Evolutionary conservation across 1,139 yeast species (phyloP), one percentile per base, ranked within the genome.

Genomic region (Geotrichum fermentans): DNA sequence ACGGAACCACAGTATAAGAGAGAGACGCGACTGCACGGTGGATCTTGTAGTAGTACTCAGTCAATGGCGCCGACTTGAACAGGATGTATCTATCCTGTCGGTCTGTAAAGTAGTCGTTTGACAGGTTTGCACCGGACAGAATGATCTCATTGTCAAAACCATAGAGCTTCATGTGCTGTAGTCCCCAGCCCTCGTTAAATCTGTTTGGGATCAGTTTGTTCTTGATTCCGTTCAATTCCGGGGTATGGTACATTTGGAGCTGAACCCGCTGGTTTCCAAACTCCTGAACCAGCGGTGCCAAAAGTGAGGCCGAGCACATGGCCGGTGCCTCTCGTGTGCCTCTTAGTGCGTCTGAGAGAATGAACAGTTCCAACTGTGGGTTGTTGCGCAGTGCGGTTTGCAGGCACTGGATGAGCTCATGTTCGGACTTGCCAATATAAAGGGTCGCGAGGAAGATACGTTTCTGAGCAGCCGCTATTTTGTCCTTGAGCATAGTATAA

Each of bases 161-260:
- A 63, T 92, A 92, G 36, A 94, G 75, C 66, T 92, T 92, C 98
- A 92, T 94, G 64, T 92, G 99, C 67, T 92, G 99, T 47, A 92
- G 73, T 0, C 99, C 99, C 61, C 78, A 73, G 6, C 95, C 92
- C 69, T 92, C 99, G 64, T 90, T 89, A 55, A 90, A 74, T 55
- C 98, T 74, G 52, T 78, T 83, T 0, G 99, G 98, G 3, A 89
- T 74, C 44, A 86, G 50, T 17, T 70, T 61, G 60, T 82, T 80
- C 51, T 78, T 75, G 52, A 85, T 62, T 0, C 96, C 96, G 42
- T 77, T 71, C 56, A 87, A 74, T 56, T 83, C 83, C 0, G 99
- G 98, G 0, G 98, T 92, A 58, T 86, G 95, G 65, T 86, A 92
- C 75, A 90, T 77, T 58, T 95, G 71, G 44, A 90, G 70, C 58